phyloP scores from a whole-genome alignment of 352 stramenopile genomes.

The Thraustochytrium striatum region DNA sequence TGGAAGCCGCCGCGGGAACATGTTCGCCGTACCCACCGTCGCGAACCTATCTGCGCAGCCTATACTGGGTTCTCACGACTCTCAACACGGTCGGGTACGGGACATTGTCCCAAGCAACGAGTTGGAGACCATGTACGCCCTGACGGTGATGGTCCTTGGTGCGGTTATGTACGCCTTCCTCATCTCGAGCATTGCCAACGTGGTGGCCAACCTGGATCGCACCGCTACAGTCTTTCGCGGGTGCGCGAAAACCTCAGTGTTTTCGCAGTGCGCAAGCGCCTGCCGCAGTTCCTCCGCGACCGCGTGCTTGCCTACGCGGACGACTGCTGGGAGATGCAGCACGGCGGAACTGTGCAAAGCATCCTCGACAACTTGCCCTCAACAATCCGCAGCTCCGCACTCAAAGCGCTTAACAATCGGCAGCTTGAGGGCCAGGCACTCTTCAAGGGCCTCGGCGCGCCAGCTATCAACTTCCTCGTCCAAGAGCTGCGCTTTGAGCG shows the following conservation, averaged over 20 bases:
- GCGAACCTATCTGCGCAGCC: background rate
- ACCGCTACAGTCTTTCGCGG: background rate
- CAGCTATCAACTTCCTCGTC: background rate
- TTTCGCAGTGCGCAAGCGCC: background rate
- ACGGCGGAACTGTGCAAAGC: background rate
- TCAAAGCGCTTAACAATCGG: background rate
- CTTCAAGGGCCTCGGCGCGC: background rate
- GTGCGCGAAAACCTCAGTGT: background rate
- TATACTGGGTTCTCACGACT: conserved; percentile 30
- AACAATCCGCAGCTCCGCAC: background rate
- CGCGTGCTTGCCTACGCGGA: conserved; percentile 18
- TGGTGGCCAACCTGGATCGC: conserved; percentile 31
- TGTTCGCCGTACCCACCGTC: background rate
- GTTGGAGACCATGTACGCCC: background rate
- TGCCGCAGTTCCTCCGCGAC: conserved; percentile 12
- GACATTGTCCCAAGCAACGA: background rate
- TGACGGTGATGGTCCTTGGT: conserved; percentile 47
- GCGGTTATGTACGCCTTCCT: conserved; percentile 34
- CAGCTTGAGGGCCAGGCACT: background rate
- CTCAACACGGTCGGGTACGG: conserved; percentile 32
- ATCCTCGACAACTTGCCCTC: background rate
- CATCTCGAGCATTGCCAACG: conserved; percentile 1
- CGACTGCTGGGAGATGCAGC: conserved; percentile 10
- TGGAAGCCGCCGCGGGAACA: background rate
- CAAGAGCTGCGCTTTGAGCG: background rate